Percentiles rank a stretch among this genome's conserved stretches.
These are phyloP conservation scores for Rubroshorea leprosula DNA, from an alignment of 345 rosid species.

Conservation along the genomic window DNA sequence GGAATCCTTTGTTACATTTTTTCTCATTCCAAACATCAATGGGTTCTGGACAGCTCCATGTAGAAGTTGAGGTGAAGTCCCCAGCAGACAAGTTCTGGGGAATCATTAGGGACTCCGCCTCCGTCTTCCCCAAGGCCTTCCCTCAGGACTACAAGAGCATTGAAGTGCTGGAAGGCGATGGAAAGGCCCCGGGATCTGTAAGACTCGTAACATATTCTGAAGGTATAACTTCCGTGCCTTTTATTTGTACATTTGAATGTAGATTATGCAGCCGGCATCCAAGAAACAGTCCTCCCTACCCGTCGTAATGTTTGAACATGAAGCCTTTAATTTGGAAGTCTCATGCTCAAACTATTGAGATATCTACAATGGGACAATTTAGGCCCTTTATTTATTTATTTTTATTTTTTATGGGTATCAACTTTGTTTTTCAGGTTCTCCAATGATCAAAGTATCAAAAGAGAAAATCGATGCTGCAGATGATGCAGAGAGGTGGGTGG, in stretches of 20 bases:
- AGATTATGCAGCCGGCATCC: no score
- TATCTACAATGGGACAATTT: no score
- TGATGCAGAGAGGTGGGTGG: constrained; percentile 39
- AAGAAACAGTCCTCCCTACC: no score
- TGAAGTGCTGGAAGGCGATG: constrained; percentile 78
- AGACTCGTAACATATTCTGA: constrained; percentile 67
- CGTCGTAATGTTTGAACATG: no score
- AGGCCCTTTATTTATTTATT: no score
- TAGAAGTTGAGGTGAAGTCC: constrained; percentile 74
- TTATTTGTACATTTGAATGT: no score
- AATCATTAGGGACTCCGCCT: constrained; percentile 53
- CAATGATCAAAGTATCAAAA: constrained; percentile 56
- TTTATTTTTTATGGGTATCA: no score
- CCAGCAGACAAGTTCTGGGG: constrained; percentile 59
- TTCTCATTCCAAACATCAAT: constrained; percentile 16
- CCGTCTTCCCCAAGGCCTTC: constrained; percentile 56
- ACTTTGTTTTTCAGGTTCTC: constrained; percentile 41
- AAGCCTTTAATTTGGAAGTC: no score
- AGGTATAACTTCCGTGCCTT: no score
- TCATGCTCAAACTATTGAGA: no score
- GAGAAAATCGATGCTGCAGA: constrained; percentile 74
- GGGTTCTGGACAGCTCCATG: constrained; percentile 61
- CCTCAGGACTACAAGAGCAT: constrained; percentile 79
- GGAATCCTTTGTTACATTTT: not conserved
- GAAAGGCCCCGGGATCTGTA: constrained; percentile 66